Conservation (phyloP, 352 stramenopile species). For the Globisporangium lucens region DNA sequence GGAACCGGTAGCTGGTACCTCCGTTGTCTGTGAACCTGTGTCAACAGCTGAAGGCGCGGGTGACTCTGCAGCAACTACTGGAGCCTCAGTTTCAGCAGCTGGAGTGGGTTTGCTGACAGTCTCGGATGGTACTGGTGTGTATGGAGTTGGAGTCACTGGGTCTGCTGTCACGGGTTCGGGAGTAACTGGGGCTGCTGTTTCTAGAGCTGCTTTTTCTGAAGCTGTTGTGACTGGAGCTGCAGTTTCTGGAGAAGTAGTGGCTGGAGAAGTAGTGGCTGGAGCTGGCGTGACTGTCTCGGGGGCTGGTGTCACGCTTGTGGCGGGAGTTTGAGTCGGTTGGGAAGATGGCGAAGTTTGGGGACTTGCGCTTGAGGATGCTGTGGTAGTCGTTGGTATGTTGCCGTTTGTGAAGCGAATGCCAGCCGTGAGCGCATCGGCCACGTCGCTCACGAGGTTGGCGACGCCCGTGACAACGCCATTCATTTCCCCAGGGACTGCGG, state of each 20-base stretch:
- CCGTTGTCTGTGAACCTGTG: slow-evolving; percentile 8
- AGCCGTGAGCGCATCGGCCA: background rate
- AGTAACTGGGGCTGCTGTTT: background rate
- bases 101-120: background rate
- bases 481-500: background rate
- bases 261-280: background rate
- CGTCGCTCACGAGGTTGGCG: background rate
- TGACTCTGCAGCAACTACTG: slow-evolving; percentile 1
- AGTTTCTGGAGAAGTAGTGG: background rate
- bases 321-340: background rate
- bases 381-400: slow-evolving; percentile 2
- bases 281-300: background rate
- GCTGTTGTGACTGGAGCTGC: background rate
- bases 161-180: background rate
- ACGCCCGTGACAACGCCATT: slow-evolving; percentile 11
- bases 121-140: background rate
- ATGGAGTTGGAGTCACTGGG: background rate
- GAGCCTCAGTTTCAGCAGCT: background rate
- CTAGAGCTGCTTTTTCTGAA: background rate
- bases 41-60: background rate
- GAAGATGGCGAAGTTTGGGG: background rate
- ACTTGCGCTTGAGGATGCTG: background rate
- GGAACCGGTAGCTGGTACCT: background rate
- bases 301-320: background rate
- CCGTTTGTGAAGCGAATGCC: slow-evolving; percentile 1